phyloP scores from a whole-genome alignment of 345 rosid genomes.

The thale cress (Arabidopsis thaliana) region TAIR10.1 NC_003075.7:9598001-9598500 shows the following conservation, averaged over 20 bases:
- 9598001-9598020: constrained; percentile 58
- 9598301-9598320: neutral
- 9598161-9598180: constrained; percentile 33
- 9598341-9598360: constrained; percentile 25
- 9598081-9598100: constrained; percentile 32
- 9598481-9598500: neutral
- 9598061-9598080: constrained; percentile 55
- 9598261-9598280: constrained; percentile 34
- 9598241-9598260: constrained; percentile 41
- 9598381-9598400: too few species aligned
- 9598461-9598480: neutral
- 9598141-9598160: constrained; percentile 21
- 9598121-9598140: constrained; percentile 33
- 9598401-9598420: neutral
- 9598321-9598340: neutral
- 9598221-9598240: constrained; percentile 34
- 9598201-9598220: constrained; percentile 40
- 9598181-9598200: constrained; percentile 33
- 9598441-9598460: neutral
- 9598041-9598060: constrained; percentile 67
- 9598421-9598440: neutral
- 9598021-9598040: constrained; percentile 60
- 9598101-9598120: constrained; percentile 35
- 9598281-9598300: constrained; percentile 23
- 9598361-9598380: too few species aligned